phyloP scores from a whole-genome alignment of 768 basidiomycete genomes.

The Kwoniella heveanensis region DNA sequence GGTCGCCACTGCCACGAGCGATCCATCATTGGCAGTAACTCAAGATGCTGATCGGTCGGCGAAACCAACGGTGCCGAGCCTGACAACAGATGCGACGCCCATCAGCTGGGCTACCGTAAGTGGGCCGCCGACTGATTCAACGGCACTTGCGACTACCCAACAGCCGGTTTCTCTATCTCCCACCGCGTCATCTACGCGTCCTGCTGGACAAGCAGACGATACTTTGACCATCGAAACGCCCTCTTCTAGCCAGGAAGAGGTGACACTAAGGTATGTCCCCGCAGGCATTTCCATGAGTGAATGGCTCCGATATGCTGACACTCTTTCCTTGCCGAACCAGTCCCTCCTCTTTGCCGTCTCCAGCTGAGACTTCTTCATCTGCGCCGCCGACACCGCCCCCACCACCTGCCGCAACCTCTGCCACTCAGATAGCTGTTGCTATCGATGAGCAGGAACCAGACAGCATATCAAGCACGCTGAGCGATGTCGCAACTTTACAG shows the following conservation, averaged over 20 bases:
- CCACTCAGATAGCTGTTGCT: no score
- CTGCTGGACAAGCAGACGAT: neutral
- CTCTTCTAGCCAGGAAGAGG: neutral
- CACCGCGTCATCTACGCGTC: neutral
- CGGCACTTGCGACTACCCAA: neutral
- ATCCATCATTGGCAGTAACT: neutral
- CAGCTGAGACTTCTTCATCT: no score
- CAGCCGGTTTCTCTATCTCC: neutral
- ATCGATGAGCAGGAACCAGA: no score
- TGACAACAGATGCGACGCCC: neutral
- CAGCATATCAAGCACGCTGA: neutral
- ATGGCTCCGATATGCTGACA: neutral
- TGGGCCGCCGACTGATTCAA: neutral
- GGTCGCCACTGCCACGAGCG: neutral
- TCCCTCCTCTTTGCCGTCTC: no score
- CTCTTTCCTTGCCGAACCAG: no score
- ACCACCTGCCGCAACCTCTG: no score
- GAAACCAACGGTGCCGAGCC: neutral
- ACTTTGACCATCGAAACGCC: neutral
- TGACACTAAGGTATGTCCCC: neutral
- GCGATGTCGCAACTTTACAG: neutral
- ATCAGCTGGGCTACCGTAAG: neutral
- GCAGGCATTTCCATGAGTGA: neutral
- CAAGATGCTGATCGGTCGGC: neutral
- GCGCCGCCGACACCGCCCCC: no score